phyloP scores from a whole-genome alignment of 2,329 filamentous ascomycete species.

The Sporothrix curviconia region DNA sequence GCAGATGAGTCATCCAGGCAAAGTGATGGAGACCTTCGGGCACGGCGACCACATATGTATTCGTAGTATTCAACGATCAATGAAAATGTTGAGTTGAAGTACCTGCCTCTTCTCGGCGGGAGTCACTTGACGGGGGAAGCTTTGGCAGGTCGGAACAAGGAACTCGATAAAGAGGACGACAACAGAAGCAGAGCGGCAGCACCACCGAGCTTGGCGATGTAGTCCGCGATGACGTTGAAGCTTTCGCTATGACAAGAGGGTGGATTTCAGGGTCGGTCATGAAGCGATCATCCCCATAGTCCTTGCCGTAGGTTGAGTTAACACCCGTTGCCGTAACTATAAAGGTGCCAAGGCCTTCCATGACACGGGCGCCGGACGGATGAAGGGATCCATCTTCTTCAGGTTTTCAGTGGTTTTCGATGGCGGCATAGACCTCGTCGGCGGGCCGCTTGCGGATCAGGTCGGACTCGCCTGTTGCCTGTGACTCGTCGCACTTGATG shows the following conservation, averaged over 20 bases:
- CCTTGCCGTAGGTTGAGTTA: constrained; percentile 67
- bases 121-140: constrained; percentile 38
- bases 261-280: constrained; percentile 70
- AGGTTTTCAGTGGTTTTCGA: constrained; percentile 57
- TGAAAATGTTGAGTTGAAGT: constrained; percentile 70
- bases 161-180: constrained; percentile 83
- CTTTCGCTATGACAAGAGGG: constrained; percentile 68
- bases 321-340: constrained; percentile 67
- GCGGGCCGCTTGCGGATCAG: constrained; percentile 61
- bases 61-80: too few species aligned
- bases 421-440: constrained; percentile 63
- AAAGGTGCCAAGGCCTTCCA: constrained; percentile 70
- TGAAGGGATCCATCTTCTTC: constrained; percentile 78
- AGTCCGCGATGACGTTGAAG: constrained; percentile 68
- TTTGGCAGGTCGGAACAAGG: constrained; percentile 58
- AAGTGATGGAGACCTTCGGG: constrained; percentile 72
- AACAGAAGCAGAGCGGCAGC: constrained; percentile 69
- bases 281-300: constrained; percentile 68
- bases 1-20: constrained; percentile 72
- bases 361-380: constrained; percentile 73
- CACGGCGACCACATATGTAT: constrained; percentile 71
- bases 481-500: constrained; percentile 71
- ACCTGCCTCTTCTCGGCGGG: constrained; percentile 71
- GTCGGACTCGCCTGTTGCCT: constrained; percentile 73
- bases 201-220: constrained; percentile 72